phyloP scores from a whole-genome alignment of 2,329 filamentous ascomycete genomes.

The Westerdykella aurantiaca region DNA sequence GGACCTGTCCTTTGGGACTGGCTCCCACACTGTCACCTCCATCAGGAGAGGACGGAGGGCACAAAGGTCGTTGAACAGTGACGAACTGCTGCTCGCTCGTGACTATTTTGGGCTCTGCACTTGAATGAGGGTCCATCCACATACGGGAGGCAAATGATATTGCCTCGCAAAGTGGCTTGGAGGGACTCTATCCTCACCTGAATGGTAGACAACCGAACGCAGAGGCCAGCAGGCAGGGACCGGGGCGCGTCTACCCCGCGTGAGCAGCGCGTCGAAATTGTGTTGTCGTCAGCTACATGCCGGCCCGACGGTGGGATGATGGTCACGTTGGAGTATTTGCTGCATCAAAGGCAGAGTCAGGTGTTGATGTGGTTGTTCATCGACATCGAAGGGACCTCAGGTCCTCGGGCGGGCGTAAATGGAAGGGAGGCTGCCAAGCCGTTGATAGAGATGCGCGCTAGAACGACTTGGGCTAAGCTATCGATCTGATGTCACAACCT shows the following conservation, averaged over 20 bases:
- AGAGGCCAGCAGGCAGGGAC: slow-evolving; percentile 1
- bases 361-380: background rate
- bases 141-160: background rate
- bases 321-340: slow-evolving; percentile 3
- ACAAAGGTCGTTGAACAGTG: background rate
- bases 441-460: background rate
- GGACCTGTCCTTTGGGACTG: background rate
- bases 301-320: slow-evolving; percentile 1
- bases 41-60: background rate
- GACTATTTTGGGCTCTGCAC: background rate
- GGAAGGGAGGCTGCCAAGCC: background rate
- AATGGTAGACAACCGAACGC: slow-evolving; percentile 3
- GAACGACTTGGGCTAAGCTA: background rate
- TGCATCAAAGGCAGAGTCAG: background rate
- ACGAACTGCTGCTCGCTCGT: background rate
- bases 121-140: background rate
- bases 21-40: background rate
- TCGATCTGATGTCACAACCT: background rate
- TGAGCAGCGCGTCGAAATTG: background rate
- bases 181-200: too few species aligned
- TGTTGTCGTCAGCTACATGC: background rate
- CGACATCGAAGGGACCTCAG: too few species aligned
- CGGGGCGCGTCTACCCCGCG: slow-evolving; percentile 1
- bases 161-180: too few species aligned
- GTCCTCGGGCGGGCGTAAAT: too few species aligned